Evolutionary conservation across 176 grass and related monocot species (phyloP).

Genomic region (Oropetium thomaeum): DNA sequence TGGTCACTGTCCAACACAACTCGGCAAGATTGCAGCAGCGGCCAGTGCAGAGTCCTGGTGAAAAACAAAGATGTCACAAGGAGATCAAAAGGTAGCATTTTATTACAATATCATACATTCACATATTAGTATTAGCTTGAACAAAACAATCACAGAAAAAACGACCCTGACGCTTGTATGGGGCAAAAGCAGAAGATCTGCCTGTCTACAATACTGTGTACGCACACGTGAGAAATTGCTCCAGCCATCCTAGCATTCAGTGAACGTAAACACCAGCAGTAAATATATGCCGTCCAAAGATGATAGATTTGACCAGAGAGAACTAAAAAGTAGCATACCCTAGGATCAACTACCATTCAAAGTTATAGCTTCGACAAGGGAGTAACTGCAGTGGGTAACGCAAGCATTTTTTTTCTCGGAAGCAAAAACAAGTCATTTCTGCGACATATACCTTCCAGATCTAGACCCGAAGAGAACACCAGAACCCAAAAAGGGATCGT

Average conservation of each 20-base stretch:
- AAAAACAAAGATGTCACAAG: not conserved
- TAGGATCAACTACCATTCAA: not conserved
- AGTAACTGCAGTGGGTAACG: not conserved
- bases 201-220: not conserved
- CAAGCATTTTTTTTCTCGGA: not conserved
- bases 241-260: not conserved
- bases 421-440: not conserved
- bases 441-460: slow-evolving; percentile 26
- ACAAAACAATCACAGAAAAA: not conserved
- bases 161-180: not conserved
- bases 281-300: not conserved
- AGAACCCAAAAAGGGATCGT: not conserved
- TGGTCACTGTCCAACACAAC: not conserved
- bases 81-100: not conserved
- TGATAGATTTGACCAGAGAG: not conserved
- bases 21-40: not conserved
- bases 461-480: not conserved
- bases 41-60: slow-evolving; percentile 13
- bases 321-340: not conserved
- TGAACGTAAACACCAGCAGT: not conserved
- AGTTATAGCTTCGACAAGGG: not conserved
- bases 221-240: not conserved
- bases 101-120: not conserved
- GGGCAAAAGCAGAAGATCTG: not conserved
- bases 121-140: not conserved